Conservation (phyloP, 768 basidiomycete genomes). For the Phylloporus rhodoxanthus region DNA sequence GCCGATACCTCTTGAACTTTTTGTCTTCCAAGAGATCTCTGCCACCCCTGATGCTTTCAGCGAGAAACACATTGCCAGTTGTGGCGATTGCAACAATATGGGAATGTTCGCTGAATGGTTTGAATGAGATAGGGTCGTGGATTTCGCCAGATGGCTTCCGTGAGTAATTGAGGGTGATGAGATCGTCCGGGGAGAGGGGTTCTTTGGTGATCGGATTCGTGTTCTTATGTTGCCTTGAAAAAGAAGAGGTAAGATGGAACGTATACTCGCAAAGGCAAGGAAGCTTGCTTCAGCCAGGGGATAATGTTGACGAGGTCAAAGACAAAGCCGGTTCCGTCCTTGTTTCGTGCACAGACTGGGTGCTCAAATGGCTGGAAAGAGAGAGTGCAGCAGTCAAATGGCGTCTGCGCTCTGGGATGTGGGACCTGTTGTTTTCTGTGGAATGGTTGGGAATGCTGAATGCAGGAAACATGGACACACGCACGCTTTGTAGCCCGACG, state of each 20-base stretch:
- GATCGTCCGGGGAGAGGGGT: slow-evolving; percentile 60
- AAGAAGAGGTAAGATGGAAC: slow-evolving; percentile 6
- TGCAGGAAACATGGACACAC: slow-evolving; percentile 21
- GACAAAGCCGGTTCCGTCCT: slow-evolving; percentile 73
- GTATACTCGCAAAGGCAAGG: slow-evolving; percentile 1
- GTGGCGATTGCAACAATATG: slow-evolving; percentile 87
- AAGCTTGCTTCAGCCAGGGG: slow-evolving; percentile 82
- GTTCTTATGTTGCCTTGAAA: slow-evolving; percentile 70
- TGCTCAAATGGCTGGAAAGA: slow-evolving; percentile 86
- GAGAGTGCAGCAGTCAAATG: slow-evolving; percentile 88
- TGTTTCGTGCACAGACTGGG: slow-evolving; percentile 82
- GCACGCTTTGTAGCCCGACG: slow-evolving; percentile 65
- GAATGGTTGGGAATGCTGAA: slow-evolving; percentile 3
- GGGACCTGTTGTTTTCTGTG: slow-evolving; percentile 62
- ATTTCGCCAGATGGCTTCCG: slow-evolving; percentile 82
- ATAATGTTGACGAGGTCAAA: slow-evolving; percentile 92
- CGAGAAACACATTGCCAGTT: slow-evolving; percentile 90
- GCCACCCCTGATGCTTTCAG: slow-evolving; percentile 84
- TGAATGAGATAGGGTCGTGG: slow-evolving; percentile 97
- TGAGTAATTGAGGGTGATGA: slow-evolving; percentile 76
- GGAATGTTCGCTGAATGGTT: slow-evolving; percentile 93
- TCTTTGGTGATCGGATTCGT: slow-evolving; percentile 73
- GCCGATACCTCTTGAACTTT: slow-evolving; percentile 69
- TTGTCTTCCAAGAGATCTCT: slow-evolving; percentile 82
- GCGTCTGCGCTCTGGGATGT: slow-evolving; percentile 59